Conservation (phyloP, 371 early-diverging fungal genomes). For the Mucor saturninus region DNA sequence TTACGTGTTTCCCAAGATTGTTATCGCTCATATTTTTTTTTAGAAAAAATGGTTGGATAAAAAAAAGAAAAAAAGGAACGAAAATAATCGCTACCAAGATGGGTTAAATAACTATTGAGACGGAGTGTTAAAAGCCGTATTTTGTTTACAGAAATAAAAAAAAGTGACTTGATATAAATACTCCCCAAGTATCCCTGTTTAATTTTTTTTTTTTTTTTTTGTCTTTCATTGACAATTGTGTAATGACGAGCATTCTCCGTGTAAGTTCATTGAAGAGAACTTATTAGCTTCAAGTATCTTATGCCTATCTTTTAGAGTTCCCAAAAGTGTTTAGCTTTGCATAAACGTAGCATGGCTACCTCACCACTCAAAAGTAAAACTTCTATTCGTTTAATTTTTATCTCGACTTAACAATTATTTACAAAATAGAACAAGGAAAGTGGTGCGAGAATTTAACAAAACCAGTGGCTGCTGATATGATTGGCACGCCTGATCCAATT, state of each 20-base stretch:
- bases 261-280: slow-evolving; percentile 31
- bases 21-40: slow-evolving; percentile 1
- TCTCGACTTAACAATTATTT: background rate
- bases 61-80: background rate
- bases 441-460: slow-evolving; percentile 25
- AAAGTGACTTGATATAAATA: slow-evolving; percentile 6
- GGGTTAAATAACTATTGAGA: background rate
- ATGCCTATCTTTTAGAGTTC: slow-evolving; percentile 64
- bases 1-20: slow-evolving; percentile 9
- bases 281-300: slow-evolving; percentile 65
- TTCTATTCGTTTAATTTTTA: background rate
- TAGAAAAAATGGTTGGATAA: background rate
- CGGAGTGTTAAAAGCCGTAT: background rate
- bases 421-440: background rate
- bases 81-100: background rate
- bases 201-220: background rate
- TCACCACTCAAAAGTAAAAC: slow-evolving; percentile 4
- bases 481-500: slow-evolving; percentile 73
- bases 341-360: slow-evolving; percentile 1
- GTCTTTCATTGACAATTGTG: background rate
- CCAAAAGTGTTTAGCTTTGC: slow-evolving; percentile 24
- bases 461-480: slow-evolving; percentile 57
- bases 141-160: background rate
- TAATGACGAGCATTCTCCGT: background rate
- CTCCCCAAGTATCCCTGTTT: background rate